Conservation (phyloP, 805 yeast genomes). For the Lachancea nothofagi region DNA sequence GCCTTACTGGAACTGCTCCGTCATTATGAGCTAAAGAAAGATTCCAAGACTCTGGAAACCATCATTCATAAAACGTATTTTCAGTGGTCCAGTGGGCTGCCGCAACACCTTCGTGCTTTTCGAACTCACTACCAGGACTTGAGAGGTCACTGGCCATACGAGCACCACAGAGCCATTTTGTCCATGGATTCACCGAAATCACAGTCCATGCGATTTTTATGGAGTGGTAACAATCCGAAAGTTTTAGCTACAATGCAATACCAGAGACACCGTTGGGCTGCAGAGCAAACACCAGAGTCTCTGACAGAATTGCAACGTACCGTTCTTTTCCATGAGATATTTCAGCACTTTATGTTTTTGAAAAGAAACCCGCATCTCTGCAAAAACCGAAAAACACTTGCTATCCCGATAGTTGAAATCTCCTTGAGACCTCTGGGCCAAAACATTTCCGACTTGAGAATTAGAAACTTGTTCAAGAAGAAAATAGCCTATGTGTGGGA, state of each 20-base stretch:
- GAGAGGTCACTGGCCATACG: conserved; percentile 21
- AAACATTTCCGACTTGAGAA: conserved; percentile 18
- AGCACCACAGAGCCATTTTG: conserved; percentile 14
- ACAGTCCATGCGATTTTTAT: conserved; percentile 14
- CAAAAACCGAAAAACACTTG: conserved; percentile 14
- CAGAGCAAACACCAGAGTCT: conserved; percentile 3
- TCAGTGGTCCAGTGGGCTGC: conserved; percentile 15
- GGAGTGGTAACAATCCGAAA: conserved; percentile 13
- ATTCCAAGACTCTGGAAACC: conserved; percentile 15
- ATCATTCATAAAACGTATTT: conserved; percentile 17
- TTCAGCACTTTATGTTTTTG: conserved; percentile 20
- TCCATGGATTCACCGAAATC: conserved; percentile 14
- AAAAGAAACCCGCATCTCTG: conserved; percentile 16
- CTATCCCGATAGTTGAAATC: conserved; percentile 23
- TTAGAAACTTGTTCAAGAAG: conserved; percentile 16
- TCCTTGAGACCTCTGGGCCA: conserved; percentile 22
- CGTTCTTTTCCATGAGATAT: conserved; percentile 13
- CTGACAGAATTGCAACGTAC: conserved; percentile 9
- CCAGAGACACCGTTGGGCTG: conserved; percentile 14
- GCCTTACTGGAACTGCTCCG: neutral
- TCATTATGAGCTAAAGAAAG: conserved; percentile 1
- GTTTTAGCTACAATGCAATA: conserved; percentile 13
- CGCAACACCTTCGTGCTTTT: conserved; percentile 14
- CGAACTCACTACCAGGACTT: conserved; percentile 14
- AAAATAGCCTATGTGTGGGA: conserved; percentile 17